A percentile compares a stretch with the other conserved stretches of the same genome.
Evolutionary conservation across 108 stramenopile species (phyloP).

Genomic region (Discostella pseudostelligera): DNA sequence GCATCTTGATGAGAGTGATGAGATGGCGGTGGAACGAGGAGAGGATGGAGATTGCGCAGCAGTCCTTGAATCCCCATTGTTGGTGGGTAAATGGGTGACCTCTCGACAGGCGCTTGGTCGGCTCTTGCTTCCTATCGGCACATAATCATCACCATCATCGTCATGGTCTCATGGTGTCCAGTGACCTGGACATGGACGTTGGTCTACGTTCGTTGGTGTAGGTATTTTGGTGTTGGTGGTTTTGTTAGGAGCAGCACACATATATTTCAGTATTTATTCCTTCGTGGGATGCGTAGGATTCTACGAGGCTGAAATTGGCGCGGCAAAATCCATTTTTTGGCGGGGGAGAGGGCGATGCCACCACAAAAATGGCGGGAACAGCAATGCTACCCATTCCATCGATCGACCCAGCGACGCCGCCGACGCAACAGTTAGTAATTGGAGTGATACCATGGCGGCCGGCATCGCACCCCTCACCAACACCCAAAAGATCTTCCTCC

Average conservation of each 20-base stretch:
- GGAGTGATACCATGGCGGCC: too few species aligned
- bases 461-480: constrained; percentile 48
- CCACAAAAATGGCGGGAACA: neutral
- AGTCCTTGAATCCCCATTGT: constrained; percentile 83
- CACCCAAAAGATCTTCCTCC: constrained; percentile 70
- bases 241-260: neutral
- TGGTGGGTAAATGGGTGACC: neutral
- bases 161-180: neutral
- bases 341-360: too few species aligned
- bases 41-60: constrained; percentile 61
- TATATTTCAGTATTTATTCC: too few species aligned
- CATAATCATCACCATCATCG: neutral
- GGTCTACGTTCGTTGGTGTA: too few species aligned
- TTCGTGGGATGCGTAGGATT: neutral
- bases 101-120: neutral
- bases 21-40: constrained; percentile 40
- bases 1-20: constrained; percentile 17
- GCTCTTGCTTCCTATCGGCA: neutral
- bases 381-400: too few species aligned
- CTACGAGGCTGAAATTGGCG: neutral
- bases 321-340: too few species aligned
- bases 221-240: too few species aligned
- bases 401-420: too few species aligned
- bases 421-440: too few species aligned
- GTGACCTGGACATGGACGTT: too few species aligned